Base-by-base conservation (phyloP, 2,329 filamentous ascomycete species). In the Orbilia oligospora region DNA sequence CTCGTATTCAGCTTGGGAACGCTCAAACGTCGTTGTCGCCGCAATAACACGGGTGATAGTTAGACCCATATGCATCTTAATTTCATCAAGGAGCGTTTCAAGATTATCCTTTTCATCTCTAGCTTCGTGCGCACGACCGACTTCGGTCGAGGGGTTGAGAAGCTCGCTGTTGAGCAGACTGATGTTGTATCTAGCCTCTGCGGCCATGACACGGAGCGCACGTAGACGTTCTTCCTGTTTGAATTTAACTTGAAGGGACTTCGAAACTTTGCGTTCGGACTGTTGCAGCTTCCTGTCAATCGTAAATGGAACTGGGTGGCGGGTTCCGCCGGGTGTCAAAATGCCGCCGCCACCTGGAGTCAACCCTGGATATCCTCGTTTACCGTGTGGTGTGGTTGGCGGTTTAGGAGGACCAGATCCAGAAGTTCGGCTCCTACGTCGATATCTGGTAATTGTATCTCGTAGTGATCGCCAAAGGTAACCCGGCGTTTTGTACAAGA, bases 261-360 rank as follows among this genome's bases (percentile, higher is more conserved):
- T 44, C n/a, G 16, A 12, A 2, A 61, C 16, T 5, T 14, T 14
- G 33, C 36, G 56, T 12, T 61, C 56, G 5, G 56, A 61, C n/a
- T n/a, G 56, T 12, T 44, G 20, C n/a, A 61, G 5, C 18, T 24
- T 41, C 36, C n/a, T 24, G 6, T 61, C 56, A 10, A 61, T 61
- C 6, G 56, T 27, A n/a, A 8, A 16, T n/a, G 61, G 61, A 16
- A 65, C 44, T 5, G 41, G 44, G 10, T 65, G 22, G 16, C 61
- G 61, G 3, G 51, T 69, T 8, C 66, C 66, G 36, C 66, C 66
- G 9, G 51, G 51, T n/a, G 66, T 33, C 9, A 16, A 24, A 33
- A 48, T 33, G 16, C 27, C 27, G 6, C 16, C 16, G 10, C 18
- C 38, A 14, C 46, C 46, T 1, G 49, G 65, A 1, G 36, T 27